phyloP scores from a whole-genome alignment of 2,329 filamentous ascomycete species.

The Talaromyces sp. region DNA sequence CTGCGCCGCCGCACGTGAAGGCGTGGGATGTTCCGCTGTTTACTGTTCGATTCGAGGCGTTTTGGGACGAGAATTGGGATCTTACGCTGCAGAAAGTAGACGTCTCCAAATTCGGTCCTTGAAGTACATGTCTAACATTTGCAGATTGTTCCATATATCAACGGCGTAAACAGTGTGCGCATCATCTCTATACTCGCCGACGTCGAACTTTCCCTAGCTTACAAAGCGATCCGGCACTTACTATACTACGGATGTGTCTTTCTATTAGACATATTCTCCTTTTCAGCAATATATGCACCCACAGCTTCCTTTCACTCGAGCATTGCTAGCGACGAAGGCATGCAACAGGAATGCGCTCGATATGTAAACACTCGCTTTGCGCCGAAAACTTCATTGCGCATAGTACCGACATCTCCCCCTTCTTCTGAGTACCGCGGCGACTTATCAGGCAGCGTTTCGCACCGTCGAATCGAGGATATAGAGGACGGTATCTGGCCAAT shows the following conservation, averaged over 20 bases:
- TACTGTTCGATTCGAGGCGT: constrained; percentile 54
- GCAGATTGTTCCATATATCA: constrained; percentile 76
- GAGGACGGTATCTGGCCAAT: constrained; percentile 43
- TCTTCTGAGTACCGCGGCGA: constrained; percentile 4
- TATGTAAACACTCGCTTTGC: constrained; percentile 66
- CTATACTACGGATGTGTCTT: constrained; percentile 90
- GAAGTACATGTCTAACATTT: background rate
- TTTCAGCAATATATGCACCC: constrained; percentile 83
- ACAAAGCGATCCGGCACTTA: constrained; percentile 81
- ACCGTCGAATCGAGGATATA: background rate
- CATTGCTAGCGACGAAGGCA: constrained; percentile 71
- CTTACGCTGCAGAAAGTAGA: constrained; percentile 50
- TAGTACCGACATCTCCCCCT: constrained; percentile 11
- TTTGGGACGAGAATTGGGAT: constrained; percentile 55
- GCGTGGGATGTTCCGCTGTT: constrained; percentile 88
- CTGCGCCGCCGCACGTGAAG: constrained; percentile 71
- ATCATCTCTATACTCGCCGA: constrained; percentile 82
- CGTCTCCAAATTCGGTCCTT: background rate
- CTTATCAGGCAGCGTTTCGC: background rate
- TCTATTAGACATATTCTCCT: constrained; percentile 92
- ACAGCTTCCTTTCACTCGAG: constrained; percentile 69
- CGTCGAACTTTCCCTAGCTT: constrained; percentile 80
- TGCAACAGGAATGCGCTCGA: constrained; percentile 81
- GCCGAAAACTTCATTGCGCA: constrained; percentile 22
- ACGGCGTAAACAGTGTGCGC: constrained; percentile 85